These are phyloP conservation scores for Hericium rajendrae DNA, from an alignment of 768 basidiomycete species.

Conservation along the genomic window DNA sequence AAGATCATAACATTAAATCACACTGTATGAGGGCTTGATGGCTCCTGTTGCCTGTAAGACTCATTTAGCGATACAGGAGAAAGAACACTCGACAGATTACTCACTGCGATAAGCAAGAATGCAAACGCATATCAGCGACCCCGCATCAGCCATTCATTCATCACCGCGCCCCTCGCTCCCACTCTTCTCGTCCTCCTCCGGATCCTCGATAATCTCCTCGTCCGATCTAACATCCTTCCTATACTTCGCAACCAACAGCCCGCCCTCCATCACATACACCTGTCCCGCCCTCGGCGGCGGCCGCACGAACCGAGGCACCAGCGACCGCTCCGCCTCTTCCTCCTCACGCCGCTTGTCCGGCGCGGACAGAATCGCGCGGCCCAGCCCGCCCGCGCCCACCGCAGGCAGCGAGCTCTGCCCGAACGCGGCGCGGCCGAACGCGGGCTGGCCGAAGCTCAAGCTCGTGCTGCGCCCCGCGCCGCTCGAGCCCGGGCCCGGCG, in stretches of 20 bases:
- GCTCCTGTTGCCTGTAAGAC: no score
- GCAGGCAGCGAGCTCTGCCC: constrained; percentile 10
- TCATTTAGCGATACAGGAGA: neutral
- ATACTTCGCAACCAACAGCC: constrained; percentile 2
- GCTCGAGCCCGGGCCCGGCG: no score
- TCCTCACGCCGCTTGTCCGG: neutral
- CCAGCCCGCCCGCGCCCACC: neutral
- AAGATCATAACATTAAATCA: neutral
- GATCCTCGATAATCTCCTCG: neutral
- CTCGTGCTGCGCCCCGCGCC: neutral
- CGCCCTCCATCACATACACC: constrained; percentile 4
- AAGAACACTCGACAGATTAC: neutral
- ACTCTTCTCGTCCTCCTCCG: neutral
- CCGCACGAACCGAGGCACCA: neutral
- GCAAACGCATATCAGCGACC: neutral
- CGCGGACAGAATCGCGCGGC: neutral
- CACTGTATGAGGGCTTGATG: no score
- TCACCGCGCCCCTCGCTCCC: neutral
- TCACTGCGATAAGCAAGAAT: neutral
- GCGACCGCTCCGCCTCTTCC: neutral
- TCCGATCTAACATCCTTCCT: neutral
- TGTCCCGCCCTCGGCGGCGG: constrained; percentile 3
- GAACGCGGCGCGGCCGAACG: constrained; percentile 12
- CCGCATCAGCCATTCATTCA: neutral
- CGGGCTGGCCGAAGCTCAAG: neutral